These are phyloP conservation scores for Neoboletus magnificus DNA, from an alignment of 768 basidiomycete species.

Conservation along the genomic window DNA sequence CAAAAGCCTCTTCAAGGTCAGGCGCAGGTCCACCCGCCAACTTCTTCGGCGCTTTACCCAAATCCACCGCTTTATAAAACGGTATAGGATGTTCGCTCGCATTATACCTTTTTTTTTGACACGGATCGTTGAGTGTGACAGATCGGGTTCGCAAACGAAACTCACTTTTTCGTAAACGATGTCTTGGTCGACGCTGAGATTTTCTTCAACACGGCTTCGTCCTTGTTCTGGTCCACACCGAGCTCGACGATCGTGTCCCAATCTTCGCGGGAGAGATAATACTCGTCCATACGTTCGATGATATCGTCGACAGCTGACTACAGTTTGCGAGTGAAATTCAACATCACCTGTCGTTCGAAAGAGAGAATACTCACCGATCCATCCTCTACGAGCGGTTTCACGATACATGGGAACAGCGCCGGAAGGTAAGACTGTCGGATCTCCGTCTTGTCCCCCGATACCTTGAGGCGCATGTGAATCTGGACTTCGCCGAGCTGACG, in stretches of 20 bases:
- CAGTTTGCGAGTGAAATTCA: background rate
- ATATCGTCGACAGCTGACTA: constrained; percentile 67
- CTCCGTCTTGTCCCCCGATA: constrained; percentile 86
- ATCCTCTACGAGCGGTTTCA: constrained; percentile 69
- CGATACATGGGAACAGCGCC: constrained; percentile 76
- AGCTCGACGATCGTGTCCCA: constrained; percentile 97
- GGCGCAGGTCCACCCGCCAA: constrained; percentile 71
- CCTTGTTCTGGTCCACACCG: constrained; percentile 77
- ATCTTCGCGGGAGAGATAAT: constrained; percentile 89
- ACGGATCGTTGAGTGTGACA: too few species aligned
- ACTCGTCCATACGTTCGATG: constrained; percentile 89
- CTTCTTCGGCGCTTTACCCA: constrained; percentile 80
- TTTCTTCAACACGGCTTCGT: constrained; percentile 76
- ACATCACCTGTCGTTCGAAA: background rate
- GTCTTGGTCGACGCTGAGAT: constrained; percentile 80
- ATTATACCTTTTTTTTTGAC: constrained; percentile 81
- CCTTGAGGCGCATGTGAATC: constrained; percentile 90
- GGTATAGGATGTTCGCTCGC: constrained; percentile 86
- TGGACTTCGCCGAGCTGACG: constrained; percentile 88
- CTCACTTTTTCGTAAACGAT: constrained; percentile 81
- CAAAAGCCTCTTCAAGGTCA: constrained; percentile 90
- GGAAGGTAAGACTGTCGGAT: constrained; percentile 92
- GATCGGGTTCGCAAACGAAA: background rate
- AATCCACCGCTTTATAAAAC: constrained; percentile 84
- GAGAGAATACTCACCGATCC: constrained; percentile 59